Evolutionary conservation across 164 flowering plant species (phyloP), one percentile per base, ranked within the genome.

Genomic region (Nelumbo lutea): DNA sequence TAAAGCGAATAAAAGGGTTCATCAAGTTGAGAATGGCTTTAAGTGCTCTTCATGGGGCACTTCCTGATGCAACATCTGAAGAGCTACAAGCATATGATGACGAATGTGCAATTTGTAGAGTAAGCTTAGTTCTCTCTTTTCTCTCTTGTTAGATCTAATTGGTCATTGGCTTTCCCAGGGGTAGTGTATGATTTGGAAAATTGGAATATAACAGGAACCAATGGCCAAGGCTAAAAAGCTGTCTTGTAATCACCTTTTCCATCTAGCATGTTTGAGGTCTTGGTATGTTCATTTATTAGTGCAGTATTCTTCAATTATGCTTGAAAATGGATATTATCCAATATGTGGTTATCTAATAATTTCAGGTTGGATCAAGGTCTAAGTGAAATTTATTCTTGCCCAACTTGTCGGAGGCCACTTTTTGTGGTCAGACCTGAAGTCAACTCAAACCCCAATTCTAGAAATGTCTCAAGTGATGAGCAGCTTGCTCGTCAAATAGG

Each of bases 91-190:
- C 90, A 73, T 95, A 89, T 76, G 86, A 89, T 78, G 99, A 95
- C 78, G 99, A 95, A 80, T 95, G 99, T 72, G 97, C 98, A 38
- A 95, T 95, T 70, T 95, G 98, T 67, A 85, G 93, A 86, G 99
- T 92, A 89, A 76, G 82, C 52, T 71, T 72, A 9, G 10, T 11
- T 50, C 43, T 57, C 52, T 45, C n/a, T 1, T 39, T 64, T 60
- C 42, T 39, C 27, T 55, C 53, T 62, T 43, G 43, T 65, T 62
- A 50, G 14, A 27, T 62, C 48, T 68, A 56, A 14, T 72, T 44
- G 48, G 52, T 51, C 8, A 15, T 14, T 60, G 43, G 47, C 45
- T 68, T 46, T 43, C 45, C 47, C 52, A 27, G 39, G 2, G 5
- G 39, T 68, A 55, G 53, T 73, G 43, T 42, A 55, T 45, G 61